phyloP scores from a whole-genome alignment of 73 alveolate genomes.

The Paramecium caudatum region DNA sequence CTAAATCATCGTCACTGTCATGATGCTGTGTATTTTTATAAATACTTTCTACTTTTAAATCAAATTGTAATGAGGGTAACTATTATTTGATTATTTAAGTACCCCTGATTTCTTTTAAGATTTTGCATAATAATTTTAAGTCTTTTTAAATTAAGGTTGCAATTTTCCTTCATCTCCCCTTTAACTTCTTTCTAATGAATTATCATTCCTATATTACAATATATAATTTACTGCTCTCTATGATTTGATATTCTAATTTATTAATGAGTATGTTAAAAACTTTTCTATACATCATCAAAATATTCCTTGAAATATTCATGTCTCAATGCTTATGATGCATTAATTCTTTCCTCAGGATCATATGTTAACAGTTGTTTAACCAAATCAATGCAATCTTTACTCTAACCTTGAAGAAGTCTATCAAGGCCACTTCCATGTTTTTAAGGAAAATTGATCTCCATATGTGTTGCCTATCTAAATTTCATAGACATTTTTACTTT shows the following conservation, averaged over 20 bases:
- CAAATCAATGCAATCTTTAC: constrained; percentile 81
- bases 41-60: constrained; percentile 51
- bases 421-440: constrained; percentile 92
- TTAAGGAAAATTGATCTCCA: constrained; percentile 92
- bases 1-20: constrained; percentile 56
- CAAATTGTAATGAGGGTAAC: constrained; percentile 54
- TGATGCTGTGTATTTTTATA: constrained; percentile 48
- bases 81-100: not conserved
- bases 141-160: not conserved
- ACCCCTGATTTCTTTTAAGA: constrained; percentile 59
- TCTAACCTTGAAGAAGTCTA: constrained; percentile 82
- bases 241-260: constrained; percentile 43
- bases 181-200: constrained; percentile 3
- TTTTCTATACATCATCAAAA: constrained; percentile 34
- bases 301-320: constrained; percentile 73
- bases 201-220: constrained; percentile 6
- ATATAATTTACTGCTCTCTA: not conserved
- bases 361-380: constrained; percentile 69
- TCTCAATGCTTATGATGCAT: constrained; percentile 70
- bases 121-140: constrained; percentile 40
- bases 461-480: constrained; percentile 82
- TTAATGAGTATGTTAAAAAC: constrained; percentile 20
- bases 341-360: constrained; percentile 77
- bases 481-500: constrained; percentile 10
- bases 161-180: constrained; percentile 24